Conservation (phyloP, 768 basidiomycete species). For the Neoboletus magnificus region DNA sequence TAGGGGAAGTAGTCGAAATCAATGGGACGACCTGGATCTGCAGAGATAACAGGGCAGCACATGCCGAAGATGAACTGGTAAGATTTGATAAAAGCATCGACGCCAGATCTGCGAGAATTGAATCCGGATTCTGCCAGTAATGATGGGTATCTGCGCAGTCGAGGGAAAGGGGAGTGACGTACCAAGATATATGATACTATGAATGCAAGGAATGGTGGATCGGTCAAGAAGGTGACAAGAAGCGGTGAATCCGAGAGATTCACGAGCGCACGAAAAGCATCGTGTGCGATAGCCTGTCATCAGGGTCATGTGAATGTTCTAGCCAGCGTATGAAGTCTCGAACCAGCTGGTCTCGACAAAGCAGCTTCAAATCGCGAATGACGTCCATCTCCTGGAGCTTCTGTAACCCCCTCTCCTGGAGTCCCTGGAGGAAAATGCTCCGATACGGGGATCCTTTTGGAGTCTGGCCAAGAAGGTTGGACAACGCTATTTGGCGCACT, state of each 20-base stretch:
- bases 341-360: slow-evolving; percentile 86
- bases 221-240: slow-evolving; percentile 63
- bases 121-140: slow-evolving; percentile 70
- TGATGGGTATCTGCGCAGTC: slow-evolving; percentile 7
- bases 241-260: slow-evolving; percentile 86
- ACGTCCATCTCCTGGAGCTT: slow-evolving; percentile 60
- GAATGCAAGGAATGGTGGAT: slow-evolving; percentile 71
- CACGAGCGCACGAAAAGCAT: slow-evolving; percentile 90
- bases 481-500: slow-evolving; percentile 81
- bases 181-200: slow-evolving; percentile 90
- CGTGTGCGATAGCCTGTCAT: slow-evolving; percentile 80
- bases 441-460: slow-evolving; percentile 67
- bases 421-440: slow-evolving; percentile 67
- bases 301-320: slow-evolving; percentile 14
- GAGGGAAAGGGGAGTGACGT: slow-evolving; percentile 30
- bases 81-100: slow-evolving; percentile 98
- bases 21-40: slow-evolving; percentile 61
- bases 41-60: slow-evolving; percentile 59
- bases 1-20: slow-evolving; percentile 37
- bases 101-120: slow-evolving; percentile 89
- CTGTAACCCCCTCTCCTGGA: slow-evolving; percentile 55
- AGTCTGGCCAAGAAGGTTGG: slow-evolving; percentile 80
- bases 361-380: slow-evolving; percentile 76
- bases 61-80: slow-evolving; percentile 68
- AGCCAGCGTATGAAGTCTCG: slow-evolving; percentile 31